Evolutionary conservation across 2,329 filamentous ascomycete species (phyloP).

Genomic region (Pseudohalonectria lignicola): DNA sequence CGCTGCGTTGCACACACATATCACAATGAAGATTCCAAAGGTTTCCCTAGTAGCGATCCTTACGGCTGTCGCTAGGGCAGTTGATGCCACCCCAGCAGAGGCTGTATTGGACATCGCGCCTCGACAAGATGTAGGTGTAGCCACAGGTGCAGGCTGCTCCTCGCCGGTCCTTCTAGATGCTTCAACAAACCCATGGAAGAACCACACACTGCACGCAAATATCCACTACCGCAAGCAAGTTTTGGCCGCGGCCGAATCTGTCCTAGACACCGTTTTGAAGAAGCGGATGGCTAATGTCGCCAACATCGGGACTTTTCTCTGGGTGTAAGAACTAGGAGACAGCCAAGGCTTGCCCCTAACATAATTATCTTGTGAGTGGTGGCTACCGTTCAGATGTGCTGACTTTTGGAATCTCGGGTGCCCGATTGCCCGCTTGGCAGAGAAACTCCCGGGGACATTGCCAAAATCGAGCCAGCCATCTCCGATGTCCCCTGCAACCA

Average conservation of each 20-base stretch:
- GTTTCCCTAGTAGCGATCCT: no score
- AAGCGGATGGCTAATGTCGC: slow-evolving; percentile 20
- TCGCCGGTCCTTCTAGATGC: slow-evolving; percentile 24
- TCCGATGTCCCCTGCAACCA: slow-evolving; percentile 22
- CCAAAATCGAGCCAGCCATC: slow-evolving; percentile 22
- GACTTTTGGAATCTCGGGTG: not conserved
- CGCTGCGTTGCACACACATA: no score
- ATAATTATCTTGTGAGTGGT: not conserved
- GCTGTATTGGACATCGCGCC: no score
- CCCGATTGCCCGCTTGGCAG: no score
- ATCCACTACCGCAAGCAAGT: slow-evolving; percentile 24
- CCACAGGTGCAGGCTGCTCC: slow-evolving; percentile 15
- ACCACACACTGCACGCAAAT: slow-evolving; percentile 27
- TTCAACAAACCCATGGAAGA: slow-evolving; percentile 22
- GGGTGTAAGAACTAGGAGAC: no score
- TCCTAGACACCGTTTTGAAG: slow-evolving; percentile 17
- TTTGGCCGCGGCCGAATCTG: slow-evolving; percentile 18
- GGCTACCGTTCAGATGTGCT: no score
- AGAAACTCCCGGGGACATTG: slow-evolving; percentile 25
- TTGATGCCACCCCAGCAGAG: no score
- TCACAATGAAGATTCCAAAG: no score
- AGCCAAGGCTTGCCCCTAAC: slow-evolving; percentile 4
- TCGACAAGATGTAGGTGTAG: no score
- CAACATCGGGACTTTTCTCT: slow-evolving; percentile 26
- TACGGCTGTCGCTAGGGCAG: no score